A percentile compares a stretch with the other conserved stretches of the same genome.
Evolutionary conservation across 164 flowering plant genomes (phyloP).

Genomic region (Chloranthus sessilifolius): DNA sequence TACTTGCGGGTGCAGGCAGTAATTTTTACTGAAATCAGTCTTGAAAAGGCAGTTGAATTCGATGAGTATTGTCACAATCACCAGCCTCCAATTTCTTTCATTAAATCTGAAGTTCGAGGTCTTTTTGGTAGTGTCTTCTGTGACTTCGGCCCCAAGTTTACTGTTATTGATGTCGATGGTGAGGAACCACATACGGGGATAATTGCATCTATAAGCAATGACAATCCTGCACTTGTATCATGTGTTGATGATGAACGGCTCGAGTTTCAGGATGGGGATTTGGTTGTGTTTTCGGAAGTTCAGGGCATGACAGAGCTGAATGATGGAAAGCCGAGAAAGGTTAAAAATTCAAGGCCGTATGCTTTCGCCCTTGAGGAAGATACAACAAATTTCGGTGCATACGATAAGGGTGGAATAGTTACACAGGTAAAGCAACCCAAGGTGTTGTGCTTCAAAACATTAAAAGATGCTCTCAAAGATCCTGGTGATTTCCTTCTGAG

Average conservation of each 20-base stretch:
- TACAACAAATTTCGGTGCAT: constrained; percentile 52
- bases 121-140: constrained; percentile 73
- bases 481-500: constrained; percentile 80
- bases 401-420: constrained; percentile 73
- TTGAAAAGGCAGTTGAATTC: constrained; percentile 56
- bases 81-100: constrained; percentile 70
- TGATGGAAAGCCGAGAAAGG: constrained; percentile 70
- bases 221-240: constrained; percentile 61
- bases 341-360: constrained; percentile 59
- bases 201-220: constrained; percentile 76
- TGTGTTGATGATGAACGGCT: constrained; percentile 82
- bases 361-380: constrained; percentile 72
- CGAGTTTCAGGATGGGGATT: constrained; percentile 84
- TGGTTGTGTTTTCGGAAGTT: constrained; percentile 77
- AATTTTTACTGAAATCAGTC: constrained; percentile 58
- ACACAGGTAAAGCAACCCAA: constrained; percentile 82
- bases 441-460: constrained; percentile 58
- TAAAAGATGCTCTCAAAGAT: constrained; percentile 53
- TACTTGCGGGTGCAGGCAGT: constrained; percentile 88
- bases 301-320: constrained; percentile 72
- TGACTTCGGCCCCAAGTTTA: constrained; percentile 74
- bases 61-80: constrained; percentile 65
- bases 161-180: constrained; percentile 72
- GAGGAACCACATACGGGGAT: constrained; percentile 79
- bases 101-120: constrained; percentile 72